phyloP scores from a whole-genome alignment of 148 eudicot species.

The Suaeda aralocaspica region DNA sequence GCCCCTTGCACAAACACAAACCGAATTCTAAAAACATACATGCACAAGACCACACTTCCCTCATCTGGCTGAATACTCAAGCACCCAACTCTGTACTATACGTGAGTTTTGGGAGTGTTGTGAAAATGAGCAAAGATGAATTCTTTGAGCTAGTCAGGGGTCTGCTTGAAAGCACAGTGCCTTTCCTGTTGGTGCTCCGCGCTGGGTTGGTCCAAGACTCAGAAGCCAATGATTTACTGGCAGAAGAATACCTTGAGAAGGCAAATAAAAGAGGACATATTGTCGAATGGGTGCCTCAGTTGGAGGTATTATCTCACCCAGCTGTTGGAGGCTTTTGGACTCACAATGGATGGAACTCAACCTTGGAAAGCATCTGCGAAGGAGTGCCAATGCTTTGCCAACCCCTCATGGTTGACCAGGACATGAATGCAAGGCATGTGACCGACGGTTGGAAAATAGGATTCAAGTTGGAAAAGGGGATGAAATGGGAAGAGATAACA shows the following conservation, averaged over 20 bases:
- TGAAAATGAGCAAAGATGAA: constrained; percentile 20
- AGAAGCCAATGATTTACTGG: constrained; percentile 18
- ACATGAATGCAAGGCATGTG: constrained; percentile 37
- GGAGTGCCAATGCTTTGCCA: constrained; percentile 56
- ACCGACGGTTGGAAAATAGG: constrained; percentile 43
- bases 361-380: constrained; percentile 47
- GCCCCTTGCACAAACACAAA: not conserved
- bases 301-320: constrained; percentile 43
- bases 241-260: constrained; percentile 25
- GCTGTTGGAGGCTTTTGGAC: constrained; percentile 53
- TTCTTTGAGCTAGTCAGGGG: constrained; percentile 42
- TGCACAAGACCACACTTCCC: too few species aligned
- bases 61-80: constrained; percentile 33
- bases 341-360: constrained; percentile 61
- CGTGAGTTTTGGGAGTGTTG: constrained; percentile 45
- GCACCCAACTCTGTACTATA: constrained; percentile 36
- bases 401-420: constrained; percentile 42
- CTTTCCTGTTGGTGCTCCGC: constrained; percentile 34
- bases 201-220: constrained; percentile 29
- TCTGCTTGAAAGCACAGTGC: constrained; percentile 32
- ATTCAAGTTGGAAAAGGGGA: constrained; percentile 21
- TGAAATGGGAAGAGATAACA: constrained; percentile 27
- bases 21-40: too few species aligned
- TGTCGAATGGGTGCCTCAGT: constrained; percentile 53
- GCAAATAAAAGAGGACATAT: constrained; percentile 26